Evolutionary conservation across 1,139 yeast genomes (phyloP), one percentile per base, ranked within the genome.

Genomic region (Scheffersomyces segobiensis): DNA sequence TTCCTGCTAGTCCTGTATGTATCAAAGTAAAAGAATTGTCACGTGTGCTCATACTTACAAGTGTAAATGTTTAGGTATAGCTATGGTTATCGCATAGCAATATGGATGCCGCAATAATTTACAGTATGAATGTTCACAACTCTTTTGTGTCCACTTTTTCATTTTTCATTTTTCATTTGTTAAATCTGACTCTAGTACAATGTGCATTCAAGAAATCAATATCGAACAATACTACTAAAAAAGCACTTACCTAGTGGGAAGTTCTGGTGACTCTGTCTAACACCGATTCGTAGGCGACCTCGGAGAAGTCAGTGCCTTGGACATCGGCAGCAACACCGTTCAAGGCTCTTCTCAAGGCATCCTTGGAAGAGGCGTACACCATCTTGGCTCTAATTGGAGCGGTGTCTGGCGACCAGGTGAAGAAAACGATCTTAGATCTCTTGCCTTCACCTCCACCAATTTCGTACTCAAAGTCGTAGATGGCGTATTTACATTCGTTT

Each of bases 301-400:
- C 99, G 63, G 96, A 88, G 78, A 88, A 93, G 77, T 96, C 99
- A 60, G 99, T 95, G 73, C 98, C 99, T 84, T 96, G 99, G 71
- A 95, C 83, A 72, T 95, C 99, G 67, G 97, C 78, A 59, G 97
- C 83, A 67, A 96, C 87, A 77, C 99, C 99, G 75, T 91, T 93
- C 73, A 95, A 85, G 54, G 99, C 95, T 80, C 97, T 92, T 85
- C 98, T 95, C 73, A 95, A 86, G 57, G 98, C 97, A 71, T 95
- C 99, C 82, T 93, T 93, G 63, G 98, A 93, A 12, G 98, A 87
- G 55, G 99, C 98, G 82, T 93, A 93, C 62, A 93, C 91, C 99
- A 95, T 96, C 89, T 95, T 95, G 69, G 96, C 77, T 81, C 93
- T 90, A 70, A 96, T 87, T 62, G 96, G 92, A 57, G 98, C 97